A percentile compares a stretch with the other conserved stretches of the same genome.
Evolutionary conservation across 768 basidiomycete genomes (phyloP).

Genomic region (Termitomyces sp.): DNA sequence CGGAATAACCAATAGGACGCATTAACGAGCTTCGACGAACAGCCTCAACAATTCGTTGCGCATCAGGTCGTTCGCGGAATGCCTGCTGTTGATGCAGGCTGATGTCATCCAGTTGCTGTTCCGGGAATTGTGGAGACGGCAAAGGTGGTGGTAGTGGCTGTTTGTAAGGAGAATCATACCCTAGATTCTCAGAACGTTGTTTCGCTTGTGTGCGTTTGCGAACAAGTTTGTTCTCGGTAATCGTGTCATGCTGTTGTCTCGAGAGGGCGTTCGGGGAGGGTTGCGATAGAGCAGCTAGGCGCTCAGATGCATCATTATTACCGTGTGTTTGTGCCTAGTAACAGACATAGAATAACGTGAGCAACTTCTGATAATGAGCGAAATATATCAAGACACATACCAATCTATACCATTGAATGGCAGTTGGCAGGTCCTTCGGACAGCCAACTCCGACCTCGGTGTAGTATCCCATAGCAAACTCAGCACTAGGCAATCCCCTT

Average conservation of each 20-base stretch:
- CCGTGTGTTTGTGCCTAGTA: conserved; percentile 70
- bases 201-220: conserved; percentile 75
- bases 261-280: conserved; percentile 64
- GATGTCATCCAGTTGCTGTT: conserved; percentile 9
- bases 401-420: conserved; percentile 75
- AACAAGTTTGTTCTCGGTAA: conserved; percentile 79
- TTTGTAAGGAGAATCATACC: background rate
- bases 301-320: conserved; percentile 75
- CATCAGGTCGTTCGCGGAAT: conserved; percentile 25
- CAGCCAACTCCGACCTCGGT: conserved; percentile 89
- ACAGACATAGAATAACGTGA: background rate
- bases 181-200: conserved; percentile 43
- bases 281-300: conserved; percentile 65
- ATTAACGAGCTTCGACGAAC: conserved; percentile 48
- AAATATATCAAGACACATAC: conserved; percentile 17
- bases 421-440: conserved; percentile 53
- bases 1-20: conserved; percentile 4
- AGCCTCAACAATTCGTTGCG: conserved; percentile 46
- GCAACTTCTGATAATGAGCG: background rate
- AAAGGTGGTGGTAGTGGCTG: conserved; percentile 3
- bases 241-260: conserved; percentile 73
- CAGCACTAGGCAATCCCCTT: conserved; percentile 75
- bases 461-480: conserved; percentile 97
- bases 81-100: conserved; percentile 9
- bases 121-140: conserved; percentile 12